Percentiles rank a stretch among this genome's conserved stretches.
Conservation (phyloP, 192 early-diverging fungal species). For the Backusella circina region DNA sequence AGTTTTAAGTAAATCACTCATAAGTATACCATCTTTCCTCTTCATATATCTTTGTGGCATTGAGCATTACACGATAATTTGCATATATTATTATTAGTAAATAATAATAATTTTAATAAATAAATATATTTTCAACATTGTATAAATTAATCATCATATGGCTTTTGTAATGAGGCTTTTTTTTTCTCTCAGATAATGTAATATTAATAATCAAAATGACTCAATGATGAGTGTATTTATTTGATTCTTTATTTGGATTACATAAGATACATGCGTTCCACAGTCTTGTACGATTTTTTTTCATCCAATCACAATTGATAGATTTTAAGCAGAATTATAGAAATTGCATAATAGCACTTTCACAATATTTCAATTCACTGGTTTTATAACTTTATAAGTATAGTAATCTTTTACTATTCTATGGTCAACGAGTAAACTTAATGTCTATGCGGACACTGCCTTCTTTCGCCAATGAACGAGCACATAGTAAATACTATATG, state of each 20-base stretch:
- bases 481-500: no score
- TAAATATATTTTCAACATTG: not conserved
- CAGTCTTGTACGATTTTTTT: not conserved
- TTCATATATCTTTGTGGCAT: not conserved
- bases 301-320: not conserved
- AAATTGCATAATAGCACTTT: no score
- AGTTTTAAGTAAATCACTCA: not conserved
- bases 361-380: no score
- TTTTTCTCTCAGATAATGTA: not conserved
- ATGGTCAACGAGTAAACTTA: no score
- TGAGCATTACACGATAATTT: constrained; percentile 8
- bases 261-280: not conserved
- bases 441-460: no score
- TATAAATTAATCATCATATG: not conserved
- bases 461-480: no score
- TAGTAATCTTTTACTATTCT: no score
- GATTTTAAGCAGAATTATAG: no score
- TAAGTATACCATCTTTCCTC: not conserved
- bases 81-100: constrained; percentile 1
- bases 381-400: no score
- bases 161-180: not conserved
- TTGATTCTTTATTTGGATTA: not conserved
- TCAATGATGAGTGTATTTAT: not conserved
- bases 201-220: not conserved
- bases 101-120: not conserved